These are phyloP conservation scores for Tolypocladium guangdongense DNA, from an alignment of 2,329 filamentous ascomycete genomes.

Conservation along the genomic window DNA sequence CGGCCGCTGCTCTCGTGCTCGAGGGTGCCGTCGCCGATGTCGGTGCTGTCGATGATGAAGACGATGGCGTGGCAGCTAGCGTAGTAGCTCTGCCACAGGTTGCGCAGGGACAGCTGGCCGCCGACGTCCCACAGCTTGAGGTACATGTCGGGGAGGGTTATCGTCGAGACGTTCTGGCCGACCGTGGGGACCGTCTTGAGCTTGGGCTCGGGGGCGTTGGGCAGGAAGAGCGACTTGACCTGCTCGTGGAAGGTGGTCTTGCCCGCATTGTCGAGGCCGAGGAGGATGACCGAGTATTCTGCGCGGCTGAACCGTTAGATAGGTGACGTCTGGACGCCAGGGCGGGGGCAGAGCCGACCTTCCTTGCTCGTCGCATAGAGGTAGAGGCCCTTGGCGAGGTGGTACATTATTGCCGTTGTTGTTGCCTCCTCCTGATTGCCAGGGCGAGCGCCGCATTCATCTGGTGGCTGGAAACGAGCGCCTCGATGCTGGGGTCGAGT, in stretches of 20 bases:
- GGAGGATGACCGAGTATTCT: slow-evolving; percentile 96
- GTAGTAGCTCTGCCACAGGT: slow-evolving; percentile 95
- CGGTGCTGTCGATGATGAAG: slow-evolving; percentile 92
- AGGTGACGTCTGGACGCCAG: neutral
- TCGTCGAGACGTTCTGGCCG: slow-evolving; percentile 90
- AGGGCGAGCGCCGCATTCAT: neutral
- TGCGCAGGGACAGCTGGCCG: slow-evolving; percentile 78
- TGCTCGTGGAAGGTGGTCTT: slow-evolving; percentile 98
- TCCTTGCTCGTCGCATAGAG: slow-evolving; percentile 95
- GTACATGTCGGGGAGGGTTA: slow-evolving; percentile 88
- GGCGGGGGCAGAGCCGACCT: slow-evolving; percentile 38
- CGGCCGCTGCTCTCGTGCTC: slow-evolving; percentile 41
- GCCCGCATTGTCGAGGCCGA: slow-evolving; percentile 95
- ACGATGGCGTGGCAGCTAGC: slow-evolving; percentile 89
- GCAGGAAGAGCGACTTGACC: slow-evolving; percentile 78
- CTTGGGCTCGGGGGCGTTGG: slow-evolving; percentile 50
- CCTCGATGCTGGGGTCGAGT: neutral
- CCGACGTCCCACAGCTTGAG: slow-evolving; percentile 98
- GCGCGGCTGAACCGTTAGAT: slow-evolving; percentile 1
- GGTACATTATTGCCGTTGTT: slow-evolving; percentile 57
- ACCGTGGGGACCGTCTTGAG: slow-evolving; percentile 90
- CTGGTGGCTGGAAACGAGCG: neutral
- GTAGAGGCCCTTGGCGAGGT: slow-evolving; percentile 90
- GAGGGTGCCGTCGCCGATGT: slow-evolving; percentile 75
- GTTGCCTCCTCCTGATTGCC: neutral